Conservation (phyloP, 352 stramenopile genomes). For the Pythium vanterpoolii region DNA sequence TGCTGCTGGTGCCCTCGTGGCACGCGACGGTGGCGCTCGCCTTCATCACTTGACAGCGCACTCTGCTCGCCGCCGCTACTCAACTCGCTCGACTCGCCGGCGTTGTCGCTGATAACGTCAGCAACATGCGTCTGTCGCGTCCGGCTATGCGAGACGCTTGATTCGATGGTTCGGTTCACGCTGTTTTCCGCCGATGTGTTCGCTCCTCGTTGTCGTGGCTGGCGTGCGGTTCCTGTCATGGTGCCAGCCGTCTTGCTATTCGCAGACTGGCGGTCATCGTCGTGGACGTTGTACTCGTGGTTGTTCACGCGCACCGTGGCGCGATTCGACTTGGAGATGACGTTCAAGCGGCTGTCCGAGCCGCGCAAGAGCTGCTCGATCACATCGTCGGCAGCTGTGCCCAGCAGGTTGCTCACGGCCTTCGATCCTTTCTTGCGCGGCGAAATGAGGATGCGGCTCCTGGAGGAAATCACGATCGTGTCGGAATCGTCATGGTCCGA, state of each 20-base stretch:
- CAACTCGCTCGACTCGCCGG: background rate
- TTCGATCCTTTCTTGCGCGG: constrained; percentile 32
- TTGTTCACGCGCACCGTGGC: constrained; percentile 3
- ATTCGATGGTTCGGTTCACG: background rate
- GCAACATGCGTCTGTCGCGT: background rate
- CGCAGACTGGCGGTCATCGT: background rate
- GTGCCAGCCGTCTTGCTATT: background rate
- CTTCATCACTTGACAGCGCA: constrained; percentile 10
- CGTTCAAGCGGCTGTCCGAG: background rate
- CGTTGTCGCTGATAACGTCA: background rate
- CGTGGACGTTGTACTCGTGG: background rate
- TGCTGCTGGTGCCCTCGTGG: background rate
- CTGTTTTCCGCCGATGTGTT: background rate
- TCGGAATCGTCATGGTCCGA: constrained; percentile 32
- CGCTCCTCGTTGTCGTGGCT: background rate
- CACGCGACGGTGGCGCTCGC: background rate
- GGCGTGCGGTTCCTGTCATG: background rate
- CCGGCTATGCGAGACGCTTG: background rate
- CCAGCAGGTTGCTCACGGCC: constrained; percentile 18
- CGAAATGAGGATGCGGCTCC: constrained; percentile 61
- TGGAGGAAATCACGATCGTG: constrained; percentile 56
- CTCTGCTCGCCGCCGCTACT: constrained; percentile 6
- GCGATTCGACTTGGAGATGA: constrained; percentile 7
- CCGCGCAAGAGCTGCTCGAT: constrained; percentile 17
- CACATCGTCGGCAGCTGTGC: constrained; percentile 18